Evolutionary conservation across 805 yeast genomes (phyloP), one percentile per base, ranked within the genome.

Genomic region (Sugiyamaella mastotermitis): DNA sequence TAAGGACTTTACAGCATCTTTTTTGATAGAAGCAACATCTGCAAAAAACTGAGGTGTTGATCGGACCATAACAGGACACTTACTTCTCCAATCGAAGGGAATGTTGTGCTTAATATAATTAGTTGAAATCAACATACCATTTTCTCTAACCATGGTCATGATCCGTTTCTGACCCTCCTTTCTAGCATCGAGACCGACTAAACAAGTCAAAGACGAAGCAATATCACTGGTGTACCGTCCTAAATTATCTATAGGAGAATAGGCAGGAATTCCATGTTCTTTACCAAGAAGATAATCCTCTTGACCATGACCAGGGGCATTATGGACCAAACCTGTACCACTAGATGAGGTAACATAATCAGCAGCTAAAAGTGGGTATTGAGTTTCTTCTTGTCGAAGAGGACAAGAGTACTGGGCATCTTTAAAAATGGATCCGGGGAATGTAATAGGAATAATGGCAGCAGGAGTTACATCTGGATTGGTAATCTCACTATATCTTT

Each of bases 1-100:
- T 26, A 92, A 52, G 5, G 88, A 76, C 13, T 66, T 56, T 2
- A 76, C 53, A 0, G 97, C 87, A 7, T 61, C 49, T 1, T 64
- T 65, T 52, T 85, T 87, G 36, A 88, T 80, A 38, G 70, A 70
- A 20, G 79, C 83, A 23, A 92, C 83, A 56, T 88, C 83, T 5
- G 92, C 82, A 59, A 92, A 92, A 94, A 97, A 92, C 60, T 92
- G 99, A 1, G 96, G 92, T 0, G 98, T 92, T 0, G 97, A 79
- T 43, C 97, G 70, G 42, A 92, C 85, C 35, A 92, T 79, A n/a
- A 92, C 87, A 0, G 98, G 98, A 30, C 81, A 82, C 55, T 88
- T 88, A 2, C 95, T 84, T 50, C 98, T 74, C 98, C 98, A 92
- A 57, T 92, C 98, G 55, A 85, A 87, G 0, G 98, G 97, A 51